A percentile compares a stretch with the other conserved stretches of the same genome.
Conservation (phyloP, 176 grass and related monocot species). For the Paspalum vaginatum region DNA sequence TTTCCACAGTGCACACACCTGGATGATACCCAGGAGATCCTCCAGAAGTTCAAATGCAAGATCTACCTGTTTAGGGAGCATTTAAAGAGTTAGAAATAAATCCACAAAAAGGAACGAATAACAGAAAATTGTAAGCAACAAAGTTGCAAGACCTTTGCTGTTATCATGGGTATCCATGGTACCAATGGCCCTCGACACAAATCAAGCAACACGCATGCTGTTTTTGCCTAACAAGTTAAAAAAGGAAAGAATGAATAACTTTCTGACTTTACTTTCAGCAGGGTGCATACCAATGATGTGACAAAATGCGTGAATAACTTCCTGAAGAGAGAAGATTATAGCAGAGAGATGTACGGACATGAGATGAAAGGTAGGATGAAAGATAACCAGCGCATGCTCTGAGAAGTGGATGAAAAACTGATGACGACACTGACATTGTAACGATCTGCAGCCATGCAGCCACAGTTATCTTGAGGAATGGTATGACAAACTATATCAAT, state of each 20-base stretch:
- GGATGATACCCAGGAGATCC: constrained; percentile 83
- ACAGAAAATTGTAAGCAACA: constrained; percentile 40
- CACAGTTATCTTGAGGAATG: constrained; percentile 49
- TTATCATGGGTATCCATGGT: constrained; percentile 86
- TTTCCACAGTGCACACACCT: constrained; percentile 52
- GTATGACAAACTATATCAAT: constrained; percentile 38
- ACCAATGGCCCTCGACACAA: constrained; percentile 78
- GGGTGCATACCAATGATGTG: no score
- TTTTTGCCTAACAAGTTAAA: constrained; percentile 67
- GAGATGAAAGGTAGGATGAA: constrained; percentile 79
- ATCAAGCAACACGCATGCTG: constrained; percentile 93
- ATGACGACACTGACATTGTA: constrained; percentile 77
- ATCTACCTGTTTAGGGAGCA: constrained; percentile 67
- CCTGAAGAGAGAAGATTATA: constrained; percentile 24
- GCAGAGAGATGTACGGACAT: constrained; percentile 65
- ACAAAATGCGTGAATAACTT: no score
- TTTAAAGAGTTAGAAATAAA: constrained; percentile 20
- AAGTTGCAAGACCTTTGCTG: constrained; percentile 68
- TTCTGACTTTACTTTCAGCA: constrained; percentile 24
- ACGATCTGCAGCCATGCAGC: constrained; percentile 84
- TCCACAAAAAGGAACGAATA: constrained; percentile 28
- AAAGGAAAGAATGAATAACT: constrained; percentile 35
- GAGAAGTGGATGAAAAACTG: constrained; percentile 81
- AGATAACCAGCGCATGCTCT: constrained; percentile 91
- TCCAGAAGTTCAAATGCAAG: constrained; percentile 83